Evolutionary conservation across 2,329 filamentous ascomycete genomes (phyloP).

Genomic region (Colletotrichum viniferum): DNA sequence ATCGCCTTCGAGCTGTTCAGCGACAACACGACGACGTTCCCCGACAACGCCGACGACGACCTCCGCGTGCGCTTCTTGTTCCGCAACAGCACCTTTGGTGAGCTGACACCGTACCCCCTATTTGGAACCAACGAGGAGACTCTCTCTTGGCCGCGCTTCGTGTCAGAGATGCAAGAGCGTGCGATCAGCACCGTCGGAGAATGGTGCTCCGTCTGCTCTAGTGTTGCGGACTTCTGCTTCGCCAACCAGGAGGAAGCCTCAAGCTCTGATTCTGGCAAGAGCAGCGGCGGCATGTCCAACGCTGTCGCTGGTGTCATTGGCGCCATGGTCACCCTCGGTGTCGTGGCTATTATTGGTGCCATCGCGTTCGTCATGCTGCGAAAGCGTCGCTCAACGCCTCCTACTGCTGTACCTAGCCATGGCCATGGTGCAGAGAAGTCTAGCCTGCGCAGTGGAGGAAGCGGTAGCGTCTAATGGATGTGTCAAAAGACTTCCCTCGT

Average conservation of each 20-base stretch:
- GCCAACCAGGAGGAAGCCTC: conserved; percentile 28
- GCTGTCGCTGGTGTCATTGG: conserved; percentile 36
- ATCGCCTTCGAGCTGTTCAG: conserved; percentile 40
- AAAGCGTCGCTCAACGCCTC: not conserved
- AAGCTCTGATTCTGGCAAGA: not conserved
- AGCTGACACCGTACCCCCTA: conserved; percentile 32
- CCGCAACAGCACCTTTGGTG: conserved; percentile 35
- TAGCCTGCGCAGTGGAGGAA: not conserved
- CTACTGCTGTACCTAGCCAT: not conserved
- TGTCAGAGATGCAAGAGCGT: conserved; percentile 29
- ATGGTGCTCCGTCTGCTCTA: conserved; percentile 34
- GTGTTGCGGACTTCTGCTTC: conserved; percentile 33
- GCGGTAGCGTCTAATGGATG: not conserved
- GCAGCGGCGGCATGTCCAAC: conserved; percentile 32
- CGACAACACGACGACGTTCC: conserved; percentile 28
- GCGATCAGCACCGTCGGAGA: conserved; percentile 31
- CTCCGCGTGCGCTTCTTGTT: conserved; percentile 37
- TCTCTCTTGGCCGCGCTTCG: conserved; percentile 32
- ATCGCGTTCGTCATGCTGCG: not conserved
- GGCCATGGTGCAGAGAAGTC: not conserved
- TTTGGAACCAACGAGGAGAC: conserved; percentile 32
- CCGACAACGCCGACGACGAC: conserved; percentile 25
- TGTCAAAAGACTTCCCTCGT: not conserved
- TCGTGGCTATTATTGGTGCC: conserved; percentile 23
- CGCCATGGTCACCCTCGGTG: conserved; percentile 35